A percentile compares a stretch with the other conserved stretches of the same genome.
Evolutionary conservation across 441 rosid genomes (phyloP).

Genomic region (Adansonia madagascariensis): DNA sequence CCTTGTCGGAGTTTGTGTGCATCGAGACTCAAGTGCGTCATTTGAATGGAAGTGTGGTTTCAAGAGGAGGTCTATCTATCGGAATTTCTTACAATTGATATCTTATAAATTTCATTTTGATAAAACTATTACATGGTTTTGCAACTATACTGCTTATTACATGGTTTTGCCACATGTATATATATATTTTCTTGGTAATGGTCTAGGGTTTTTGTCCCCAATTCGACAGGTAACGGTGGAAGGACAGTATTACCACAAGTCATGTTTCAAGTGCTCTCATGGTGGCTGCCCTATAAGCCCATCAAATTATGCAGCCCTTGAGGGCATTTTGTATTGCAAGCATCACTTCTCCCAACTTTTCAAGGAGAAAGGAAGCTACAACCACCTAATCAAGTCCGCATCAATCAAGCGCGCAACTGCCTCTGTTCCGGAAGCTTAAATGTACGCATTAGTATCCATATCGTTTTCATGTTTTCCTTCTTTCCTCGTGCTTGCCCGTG

Average conservation of each 20-base stretch:
- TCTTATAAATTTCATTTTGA: background rate
- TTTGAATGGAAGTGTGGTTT: background rate
- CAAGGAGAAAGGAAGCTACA: constrained; percentile 98
- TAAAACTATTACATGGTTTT: background rate
- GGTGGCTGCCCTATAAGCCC: constrained; percentile 92
- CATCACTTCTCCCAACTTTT: constrained; percentile 96
- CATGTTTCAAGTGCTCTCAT: constrained; percentile 95
- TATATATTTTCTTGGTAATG: background rate
- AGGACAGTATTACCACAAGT: constrained; percentile 84
- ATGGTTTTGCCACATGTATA: too few relatives aligned
- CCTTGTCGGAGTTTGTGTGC: background rate
- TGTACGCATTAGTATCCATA: background rate
- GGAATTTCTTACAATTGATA: background rate
- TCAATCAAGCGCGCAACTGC: constrained; percentile 73
- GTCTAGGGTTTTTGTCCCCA: background rate
- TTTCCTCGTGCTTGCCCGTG: constrained; percentile 31
- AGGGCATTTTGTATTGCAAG: constrained; percentile 90
- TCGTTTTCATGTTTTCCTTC: constrained; percentile 27
- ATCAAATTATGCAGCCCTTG: constrained; percentile 93
- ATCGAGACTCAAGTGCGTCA: background rate
- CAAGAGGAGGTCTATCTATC: background rate
- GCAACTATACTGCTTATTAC: background rate
- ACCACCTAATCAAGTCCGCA: constrained; percentile 85
- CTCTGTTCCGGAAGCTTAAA: constrained; percentile 65
- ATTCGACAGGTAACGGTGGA: constrained; percentile 81